Evolutionary conservation across 1,284 basidiomycete genomes (phyloP).

Genomic region (Trichosporon inkin): DNA sequence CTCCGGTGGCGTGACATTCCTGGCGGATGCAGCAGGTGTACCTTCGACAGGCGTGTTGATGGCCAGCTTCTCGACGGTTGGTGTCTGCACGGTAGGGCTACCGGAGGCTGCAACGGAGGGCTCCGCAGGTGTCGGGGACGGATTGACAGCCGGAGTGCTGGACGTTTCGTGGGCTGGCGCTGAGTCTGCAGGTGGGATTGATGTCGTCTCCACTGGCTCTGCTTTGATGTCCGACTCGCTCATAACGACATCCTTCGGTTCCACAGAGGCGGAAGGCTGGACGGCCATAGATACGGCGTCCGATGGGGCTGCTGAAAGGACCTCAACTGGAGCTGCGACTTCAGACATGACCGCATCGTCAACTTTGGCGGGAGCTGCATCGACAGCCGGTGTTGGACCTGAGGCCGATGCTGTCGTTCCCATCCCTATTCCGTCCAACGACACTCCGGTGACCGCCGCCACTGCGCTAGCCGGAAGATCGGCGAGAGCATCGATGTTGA

Average conservation of each 20-base stretch:
- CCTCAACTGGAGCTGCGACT: background rate
- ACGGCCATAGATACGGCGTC: background rate
- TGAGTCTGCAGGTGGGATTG: background rate
- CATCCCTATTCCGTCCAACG: background rate
- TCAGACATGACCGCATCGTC: constrained; percentile 2
- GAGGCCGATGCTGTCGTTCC: background rate
- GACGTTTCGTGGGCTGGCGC: background rate
- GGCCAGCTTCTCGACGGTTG: background rate
- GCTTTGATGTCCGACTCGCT: background rate
- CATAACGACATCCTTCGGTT: background rate
- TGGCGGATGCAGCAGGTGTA: background rate
- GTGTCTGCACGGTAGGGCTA: background rate
- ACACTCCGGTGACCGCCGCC: constrained; percentile 1
- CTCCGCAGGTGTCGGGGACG: background rate
- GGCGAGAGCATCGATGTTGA: constrained; percentile 2
- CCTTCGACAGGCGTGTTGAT: background rate
- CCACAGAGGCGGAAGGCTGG: background rate
- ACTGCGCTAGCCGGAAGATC: background rate
- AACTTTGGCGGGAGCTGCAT: background rate
- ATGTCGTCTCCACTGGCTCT: background rate
- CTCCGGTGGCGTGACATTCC: background rate
- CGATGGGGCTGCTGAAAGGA: background rate
- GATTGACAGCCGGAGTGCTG: background rate
- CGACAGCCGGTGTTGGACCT: background rate
- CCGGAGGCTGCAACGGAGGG: background rate